Evolutionary conservation across 1,284 basidiomycete species (phyloP), one percentile per base, ranked within the genome.

Genomic region (Trichosporon ovoides): DNA sequence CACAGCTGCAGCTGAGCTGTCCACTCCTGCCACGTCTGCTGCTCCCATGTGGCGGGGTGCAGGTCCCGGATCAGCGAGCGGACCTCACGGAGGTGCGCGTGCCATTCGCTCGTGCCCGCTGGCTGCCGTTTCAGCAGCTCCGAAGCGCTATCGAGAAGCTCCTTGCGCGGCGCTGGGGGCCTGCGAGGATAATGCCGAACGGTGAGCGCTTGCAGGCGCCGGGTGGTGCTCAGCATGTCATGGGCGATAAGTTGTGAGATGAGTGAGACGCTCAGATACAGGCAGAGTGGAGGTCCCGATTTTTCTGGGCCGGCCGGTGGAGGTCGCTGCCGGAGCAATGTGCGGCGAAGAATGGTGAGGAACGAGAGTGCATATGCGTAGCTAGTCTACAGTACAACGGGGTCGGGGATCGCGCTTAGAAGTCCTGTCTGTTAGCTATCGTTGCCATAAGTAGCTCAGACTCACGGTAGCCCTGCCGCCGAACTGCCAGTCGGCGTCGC

Each of bases 391-490:
- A 31, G 28, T 31, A 31, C 28, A 31, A 31, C 28, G 28, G 28
- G 28, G 28, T 4, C 28, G 28, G 28, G 28, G 28, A 31, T 4
- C 28, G 9, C 9, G 16, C 16, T 48, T 55, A 55, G 22, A 55
- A 55, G 43, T 55, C 53, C 53, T 55, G 43, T 18, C n/a, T 12
- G 53, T 55, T 43, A 55, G 51, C 56, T 33, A 37, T 20, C 5
- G 6, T 10, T 19, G 7, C 10, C 7, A 16, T 31, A 3, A 6
- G n/a, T 13, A 46, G 19, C 18, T 3, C 22, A 24, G 7, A 71
- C 74, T 70, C 64, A 77, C 77, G 10, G 77, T 78, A 35, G 77
- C 76, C 38, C 77, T 58, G 1, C 77, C 77, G 16, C 70, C 74
- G 63, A 73, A 78, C 60, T 73, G 72, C 77, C 77, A 78, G 59